A percentile compares a stretch with the other conserved stretches of the same genome.
phyloP scores from a whole-genome alignment of 164 flowering plant genomes.

The Vitis rotundifolia region DNA sequence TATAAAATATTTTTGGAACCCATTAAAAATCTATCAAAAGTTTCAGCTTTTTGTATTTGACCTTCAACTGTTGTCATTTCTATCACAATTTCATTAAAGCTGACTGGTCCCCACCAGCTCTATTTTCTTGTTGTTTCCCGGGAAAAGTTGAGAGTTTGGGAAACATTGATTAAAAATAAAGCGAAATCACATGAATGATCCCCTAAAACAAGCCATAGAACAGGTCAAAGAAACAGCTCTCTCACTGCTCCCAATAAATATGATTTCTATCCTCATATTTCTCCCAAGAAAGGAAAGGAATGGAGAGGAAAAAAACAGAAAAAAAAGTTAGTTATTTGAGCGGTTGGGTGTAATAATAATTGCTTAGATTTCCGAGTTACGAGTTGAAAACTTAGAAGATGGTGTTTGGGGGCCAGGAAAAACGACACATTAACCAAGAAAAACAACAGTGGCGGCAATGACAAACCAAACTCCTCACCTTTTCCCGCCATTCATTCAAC shows the following conservation, averaged over 20 bases:
- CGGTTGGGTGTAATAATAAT: slow-evolving; percentile 6
- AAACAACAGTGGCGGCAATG: slow-evolving; percentile 2
- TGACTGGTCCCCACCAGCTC: no score
- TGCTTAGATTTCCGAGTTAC: slow-evolving; percentile 11
- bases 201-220: neutral
- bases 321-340: neutral
- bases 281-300: neutral
- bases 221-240: neutral
- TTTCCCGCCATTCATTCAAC: slow-evolving; percentile 4
- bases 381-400: neutral
- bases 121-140: no score
- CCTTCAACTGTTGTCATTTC: no score
- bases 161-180: neutral
- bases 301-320: neutral
- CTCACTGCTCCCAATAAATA: neutral
- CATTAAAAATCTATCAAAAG: no score
- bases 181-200: neutral
- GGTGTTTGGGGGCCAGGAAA: slow-evolving; percentile 13
- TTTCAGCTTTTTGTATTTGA: no score
- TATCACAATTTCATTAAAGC: no score
- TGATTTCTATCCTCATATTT: neutral
- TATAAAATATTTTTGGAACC: no score
- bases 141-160: no score
- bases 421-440: slow-evolving; percentile 11
- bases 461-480: neutral